Evolutionary conservation across 345 rosid genomes (phyloP).

Genomic region (Carallia pectinifolia): DNA sequence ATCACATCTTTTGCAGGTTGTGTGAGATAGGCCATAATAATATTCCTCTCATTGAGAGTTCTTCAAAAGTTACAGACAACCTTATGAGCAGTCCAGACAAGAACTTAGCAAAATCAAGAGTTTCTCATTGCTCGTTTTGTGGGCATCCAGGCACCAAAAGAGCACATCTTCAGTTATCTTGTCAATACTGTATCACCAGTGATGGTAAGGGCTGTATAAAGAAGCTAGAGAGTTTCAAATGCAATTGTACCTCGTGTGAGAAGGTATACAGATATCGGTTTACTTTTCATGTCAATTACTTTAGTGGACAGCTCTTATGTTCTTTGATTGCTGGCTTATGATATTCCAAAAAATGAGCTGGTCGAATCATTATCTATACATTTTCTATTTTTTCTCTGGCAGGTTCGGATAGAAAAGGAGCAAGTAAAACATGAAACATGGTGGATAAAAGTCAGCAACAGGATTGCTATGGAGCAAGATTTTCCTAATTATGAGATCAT

Average conservation of each 20-base stretch:
- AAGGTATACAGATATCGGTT: slow-evolving; percentile 34
- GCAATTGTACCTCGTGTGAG: slow-evolving; percentile 60
- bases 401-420: slow-evolving; percentile 59
- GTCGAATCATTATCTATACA: background rate
- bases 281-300: background rate
- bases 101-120: slow-evolving; percentile 38
- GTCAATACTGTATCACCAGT: slow-evolving; percentile 50
- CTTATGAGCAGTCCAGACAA: slow-evolving; percentile 27
- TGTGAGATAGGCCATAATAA: slow-evolving; percentile 53
- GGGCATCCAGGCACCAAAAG: slow-evolving; percentile 86
- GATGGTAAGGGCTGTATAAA: slow-evolving; percentile 49
- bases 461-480: slow-evolving; percentile 49
- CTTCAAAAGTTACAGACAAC: slow-evolving; percentile 28
- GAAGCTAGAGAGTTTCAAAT: slow-evolving; percentile 61
- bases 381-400: slow-evolving; percentile 14
- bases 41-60: slow-evolving; percentile 26
- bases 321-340: background rate
- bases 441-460: slow-evolving; percentile 68
- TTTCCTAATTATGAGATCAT: slow-evolving; percentile 73
- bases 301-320: background rate
- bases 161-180: slow-evolving; percentile 59
- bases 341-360: background rate
- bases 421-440: slow-evolving; percentile 55
- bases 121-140: slow-evolving; percentile 80
- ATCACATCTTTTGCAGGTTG: slow-evolving; percentile 42